Evolutionary conservation across 169 alveolate genomes (phyloP).

Genomic region (Plasmodium billcollinsi): DNA sequence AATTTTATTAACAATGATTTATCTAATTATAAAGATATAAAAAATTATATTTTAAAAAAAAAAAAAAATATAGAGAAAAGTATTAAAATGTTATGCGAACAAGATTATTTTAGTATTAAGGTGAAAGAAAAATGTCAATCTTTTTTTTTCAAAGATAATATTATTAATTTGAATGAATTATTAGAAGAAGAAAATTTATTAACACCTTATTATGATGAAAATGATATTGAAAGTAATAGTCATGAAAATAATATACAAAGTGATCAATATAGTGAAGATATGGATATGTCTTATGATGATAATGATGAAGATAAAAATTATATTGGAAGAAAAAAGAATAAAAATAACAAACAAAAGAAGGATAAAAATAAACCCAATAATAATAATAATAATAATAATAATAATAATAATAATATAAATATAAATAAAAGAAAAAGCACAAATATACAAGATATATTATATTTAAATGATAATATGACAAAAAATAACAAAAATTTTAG

Average conservation of each 20-base stretch:
- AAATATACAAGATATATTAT: background rate
- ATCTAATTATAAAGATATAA: constrained; percentile 45
- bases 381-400: constrained; percentile 3
- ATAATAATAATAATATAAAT: background rate
- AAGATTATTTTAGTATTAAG: constrained; percentile 49
- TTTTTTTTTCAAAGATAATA: constrained; percentile 26
- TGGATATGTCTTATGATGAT: background rate
- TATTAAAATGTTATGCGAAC: constrained; percentile 24
- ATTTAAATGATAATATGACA: no score
- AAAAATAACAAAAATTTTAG: no score
- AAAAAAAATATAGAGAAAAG: constrained; percentile 31
- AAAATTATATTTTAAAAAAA: constrained; percentile 6
- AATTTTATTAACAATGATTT: constrained; percentile 61
- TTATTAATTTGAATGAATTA: constrained; percentile 13
- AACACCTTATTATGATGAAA: constrained; percentile 2
- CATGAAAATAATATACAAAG: constrained; percentile 5
- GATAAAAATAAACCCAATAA: background rate
- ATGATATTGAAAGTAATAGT: background rate
- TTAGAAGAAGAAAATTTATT: constrained; percentile 23
- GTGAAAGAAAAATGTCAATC: constrained; percentile 60
- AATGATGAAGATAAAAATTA: constrained; percentile 13
- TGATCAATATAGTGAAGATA: background rate
- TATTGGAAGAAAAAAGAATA: background rate
- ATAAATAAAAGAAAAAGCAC: background rate
- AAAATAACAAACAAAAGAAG: constrained; percentile 5